These are phyloP conservation scores for Speleostelium caveatum DNA, from an alignment of 78 protist species.

Conservation along the genomic window DNA sequence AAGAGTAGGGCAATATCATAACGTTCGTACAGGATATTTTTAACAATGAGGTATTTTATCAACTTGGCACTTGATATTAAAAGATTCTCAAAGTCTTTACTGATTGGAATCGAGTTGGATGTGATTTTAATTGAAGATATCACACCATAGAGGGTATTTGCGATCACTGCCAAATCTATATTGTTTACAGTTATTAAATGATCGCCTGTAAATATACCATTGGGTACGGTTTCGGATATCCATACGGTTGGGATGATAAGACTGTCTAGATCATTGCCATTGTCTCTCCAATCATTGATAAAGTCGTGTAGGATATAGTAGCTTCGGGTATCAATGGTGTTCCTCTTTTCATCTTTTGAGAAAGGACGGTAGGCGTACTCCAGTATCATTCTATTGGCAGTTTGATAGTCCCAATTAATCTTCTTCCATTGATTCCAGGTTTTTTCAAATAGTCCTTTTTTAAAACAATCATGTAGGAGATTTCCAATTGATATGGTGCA, in stretches of 20 bases:
- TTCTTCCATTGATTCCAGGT: slow-evolving; percentile 3
- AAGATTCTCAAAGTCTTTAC: slow-evolving; percentile 7
- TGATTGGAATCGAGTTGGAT: too few species aligned
- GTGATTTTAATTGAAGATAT: neutral
- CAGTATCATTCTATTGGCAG: neutral
- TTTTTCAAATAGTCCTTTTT: neutral
- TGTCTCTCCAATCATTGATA: neutral
- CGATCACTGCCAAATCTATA: neutral
- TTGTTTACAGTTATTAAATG: slow-evolving; percentile 10
- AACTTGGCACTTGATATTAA: neutral
- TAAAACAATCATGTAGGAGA: too few species aligned
- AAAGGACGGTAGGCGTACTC: slow-evolving; percentile 7
- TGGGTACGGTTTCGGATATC: neutral
- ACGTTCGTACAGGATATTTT: neutral
- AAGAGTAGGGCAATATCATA: slow-evolving; percentile 1
- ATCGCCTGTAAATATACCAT: neutral
- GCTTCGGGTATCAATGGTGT: slow-evolving; percentile 21
- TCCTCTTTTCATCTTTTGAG: neutral
- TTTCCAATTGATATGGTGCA: slow-evolving; percentile 19
- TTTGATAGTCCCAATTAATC: too few species aligned
- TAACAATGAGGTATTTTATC: slow-evolving; percentile 3
- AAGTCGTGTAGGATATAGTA: slow-evolving; percentile 9
- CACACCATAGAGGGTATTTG: slow-evolving; percentile 40
- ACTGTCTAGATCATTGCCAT: neutral
- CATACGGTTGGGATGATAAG: slow-evolving; percentile 11